phyloP scores from a whole-genome alignment of 2,329 filamentous ascomycete genomes.

The Graphilbum fragrans region DNA sequence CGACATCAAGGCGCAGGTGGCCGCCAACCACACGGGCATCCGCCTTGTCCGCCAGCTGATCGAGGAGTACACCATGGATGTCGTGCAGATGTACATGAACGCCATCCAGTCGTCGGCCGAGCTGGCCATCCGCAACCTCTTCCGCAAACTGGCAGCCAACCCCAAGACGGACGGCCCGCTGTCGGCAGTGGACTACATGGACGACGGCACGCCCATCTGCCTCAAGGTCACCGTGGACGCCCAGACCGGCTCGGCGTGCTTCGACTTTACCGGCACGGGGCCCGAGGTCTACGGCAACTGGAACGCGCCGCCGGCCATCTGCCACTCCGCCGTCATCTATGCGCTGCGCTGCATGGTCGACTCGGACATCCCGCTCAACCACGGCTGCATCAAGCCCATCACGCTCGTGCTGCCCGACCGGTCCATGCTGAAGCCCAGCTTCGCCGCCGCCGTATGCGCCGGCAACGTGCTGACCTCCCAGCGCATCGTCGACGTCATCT shows the following conservation, averaged over 20 bases:
- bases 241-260: slow-evolving; percentile 61
- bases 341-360: slow-evolving; percentile 69
- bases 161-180: slow-evolving; percentile 59
- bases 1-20: slow-evolving; percentile 76
- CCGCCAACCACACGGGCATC: slow-evolving; percentile 78
- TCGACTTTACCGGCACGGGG: slow-evolving; percentile 66
- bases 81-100: slow-evolving; percentile 74
- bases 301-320: slow-evolving; percentile 68
- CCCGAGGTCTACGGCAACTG: slow-evolving; percentile 66
- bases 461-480: slow-evolving; percentile 74
- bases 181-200: slow-evolving; percentile 70
- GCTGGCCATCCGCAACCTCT: slow-evolving; percentile 57
- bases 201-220: slow-evolving; percentile 69
- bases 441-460: slow-evolving; percentile 68
- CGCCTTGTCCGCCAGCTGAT: slow-evolving; percentile 63
- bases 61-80: slow-evolving; percentile 64
- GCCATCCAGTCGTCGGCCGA: slow-evolving; percentile 75
- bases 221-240: slow-evolving; percentile 65
- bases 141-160: slow-evolving; percentile 54
- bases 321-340: slow-evolving; percentile 77
- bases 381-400: slow-evolving; percentile 71
- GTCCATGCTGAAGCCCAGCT: slow-evolving; percentile 62
- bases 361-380: slow-evolving; percentile 75
- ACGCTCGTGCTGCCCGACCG: slow-evolving; percentile 60
- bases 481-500: slow-evolving; percentile 67